These are phyloP conservation scores for Hirschioporus abietinus DNA, from an alignment of 768 basidiomycete species.

Conservation along the genomic window DNA sequence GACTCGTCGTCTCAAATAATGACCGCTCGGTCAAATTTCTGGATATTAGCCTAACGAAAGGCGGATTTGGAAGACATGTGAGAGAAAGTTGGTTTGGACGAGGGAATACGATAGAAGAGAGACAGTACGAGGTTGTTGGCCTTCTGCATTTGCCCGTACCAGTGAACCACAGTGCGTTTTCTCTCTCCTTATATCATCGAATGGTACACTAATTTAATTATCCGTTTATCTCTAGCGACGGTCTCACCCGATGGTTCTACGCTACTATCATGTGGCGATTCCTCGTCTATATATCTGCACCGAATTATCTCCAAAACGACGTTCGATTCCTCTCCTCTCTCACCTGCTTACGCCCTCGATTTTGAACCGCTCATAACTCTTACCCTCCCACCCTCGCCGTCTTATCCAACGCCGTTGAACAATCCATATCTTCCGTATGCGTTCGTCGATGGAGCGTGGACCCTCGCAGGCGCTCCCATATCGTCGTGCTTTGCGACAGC, in stretches of 20 bases:
- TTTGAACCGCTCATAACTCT: conserved; percentile 69
- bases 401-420: conserved; percentile 24
- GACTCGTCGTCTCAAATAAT: conserved; percentile 83
- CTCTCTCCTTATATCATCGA: not conserved
- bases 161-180: conserved; percentile 74
- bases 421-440: conserved; percentile 9
- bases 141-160: conserved; percentile 57
- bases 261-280: conserved; percentile 87
- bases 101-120: conserved; percentile 21
- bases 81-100: not conserved
- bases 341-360: conserved; percentile 27
- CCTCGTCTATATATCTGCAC: conserved; percentile 79
- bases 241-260: conserved; percentile 86
- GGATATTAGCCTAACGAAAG: conserved; percentile 36
- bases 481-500: conserved; percentile 64
- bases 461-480: conserved; percentile 40
- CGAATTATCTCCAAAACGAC: conserved; percentile 61
- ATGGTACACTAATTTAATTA: not conserved
- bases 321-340: not conserved
- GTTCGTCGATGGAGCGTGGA: not conserved
- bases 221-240: conserved; percentile 49
- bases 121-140: conserved; percentile 42
- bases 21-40: conserved; percentile 79
- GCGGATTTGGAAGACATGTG: not conserved
- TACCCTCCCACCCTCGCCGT: conserved; percentile 47